Evolutionary conservation across 2,329 filamentous ascomycete genomes (phyloP).

Genomic region (Karstenula rhodostoma): DNA sequence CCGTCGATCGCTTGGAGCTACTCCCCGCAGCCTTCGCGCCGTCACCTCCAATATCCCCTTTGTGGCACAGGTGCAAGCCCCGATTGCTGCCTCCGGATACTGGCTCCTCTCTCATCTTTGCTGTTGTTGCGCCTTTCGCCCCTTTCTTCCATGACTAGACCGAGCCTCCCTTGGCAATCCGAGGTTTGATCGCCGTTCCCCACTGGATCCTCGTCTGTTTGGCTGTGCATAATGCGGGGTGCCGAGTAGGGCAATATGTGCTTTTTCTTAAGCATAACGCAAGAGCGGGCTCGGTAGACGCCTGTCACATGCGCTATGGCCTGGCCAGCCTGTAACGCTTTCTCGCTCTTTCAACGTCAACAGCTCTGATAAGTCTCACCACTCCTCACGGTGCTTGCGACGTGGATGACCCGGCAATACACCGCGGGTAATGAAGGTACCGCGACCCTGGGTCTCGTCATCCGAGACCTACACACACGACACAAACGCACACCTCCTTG

Average conservation of each 20-base stretch:
- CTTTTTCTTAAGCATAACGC: background rate
- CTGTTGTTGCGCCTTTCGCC: slow-evolving; percentile 15
- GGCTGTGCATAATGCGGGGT: slow-evolving; percentile 20
- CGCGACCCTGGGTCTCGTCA: background rate
- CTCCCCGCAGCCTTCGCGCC: slow-evolving; percentile 9
- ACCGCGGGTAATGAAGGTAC: background rate
- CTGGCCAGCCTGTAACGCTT: background rate
- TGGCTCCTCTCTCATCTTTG: slow-evolving; percentile 1
- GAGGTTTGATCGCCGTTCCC: slow-evolving; percentile 16
- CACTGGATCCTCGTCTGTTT: slow-evolving; percentile 14
- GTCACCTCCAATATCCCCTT: background rate
- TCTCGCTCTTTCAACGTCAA: background rate
- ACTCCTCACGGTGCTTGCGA: background rate
- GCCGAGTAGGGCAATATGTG: slow-evolving; percentile 14
- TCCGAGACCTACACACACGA: background rate
- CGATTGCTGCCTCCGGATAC: background rate
- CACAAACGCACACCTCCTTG: background rate
- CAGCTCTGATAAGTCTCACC: background rate
- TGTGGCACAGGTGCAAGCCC: background rate
- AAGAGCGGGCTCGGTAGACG: background rate
- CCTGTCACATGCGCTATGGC: slow-evolving; percentile 15
- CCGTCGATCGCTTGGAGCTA: slow-evolving; percentile 13
- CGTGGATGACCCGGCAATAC: background rate
- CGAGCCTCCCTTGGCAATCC: slow-evolving; percentile 1
- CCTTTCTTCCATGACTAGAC: background rate